Base-by-base conservation (phyloP, 306 rosid genomes). In the Boehmeria nivea region DNA sequence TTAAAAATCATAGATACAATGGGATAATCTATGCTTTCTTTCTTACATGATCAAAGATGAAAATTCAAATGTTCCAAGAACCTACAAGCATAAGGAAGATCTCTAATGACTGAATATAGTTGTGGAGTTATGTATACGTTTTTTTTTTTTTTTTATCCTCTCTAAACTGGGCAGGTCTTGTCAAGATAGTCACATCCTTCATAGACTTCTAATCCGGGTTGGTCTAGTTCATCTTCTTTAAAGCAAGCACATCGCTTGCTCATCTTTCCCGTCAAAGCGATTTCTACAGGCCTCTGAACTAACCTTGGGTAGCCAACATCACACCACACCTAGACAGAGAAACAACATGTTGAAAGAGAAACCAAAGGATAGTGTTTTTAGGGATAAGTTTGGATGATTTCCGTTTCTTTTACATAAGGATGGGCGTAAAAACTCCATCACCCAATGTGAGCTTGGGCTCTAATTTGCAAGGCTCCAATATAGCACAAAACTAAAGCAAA, bases 161-260 rank as follows among this genome's bases (percentile, higher is more conserved):
- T 20, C 26, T 45, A 45, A 45, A 45, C 51, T 10, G 51, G 26
- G 51, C 97, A 89, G 33, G 81, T 77, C 47, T 74, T 83, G 51
- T 81, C 83, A 64, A 61, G 84, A 67, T 51, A 72, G 60, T 86
- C 95, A 51, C 97, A 90, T 13, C 88, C 94, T 54, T 76, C 78
- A 19, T 90, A 90, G 42, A 90, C 64, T 70, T 82, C 90, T 57
- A 90, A 66, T 57, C 97, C 94, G 6, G 88, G 23, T 25, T 78
- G 94, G 49, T 45, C 70, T 58, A 90, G 65, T 62, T 90, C 88
- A 57, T 82, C 79, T 68, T 90, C 83, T 61, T 74, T 73, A 67
- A 83, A 86, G 78, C 94, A 90, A 53, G 94, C 95, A 37, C 97
- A 90, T 2, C 97, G 94, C 74, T 68, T 86, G 65, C 94, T 83